Percentiles rank a stretch among this genome's conserved stretches.
phyloP scores from a whole-genome alignment of 257 asterid genomes.

The Cordia subcordata region DNA sequence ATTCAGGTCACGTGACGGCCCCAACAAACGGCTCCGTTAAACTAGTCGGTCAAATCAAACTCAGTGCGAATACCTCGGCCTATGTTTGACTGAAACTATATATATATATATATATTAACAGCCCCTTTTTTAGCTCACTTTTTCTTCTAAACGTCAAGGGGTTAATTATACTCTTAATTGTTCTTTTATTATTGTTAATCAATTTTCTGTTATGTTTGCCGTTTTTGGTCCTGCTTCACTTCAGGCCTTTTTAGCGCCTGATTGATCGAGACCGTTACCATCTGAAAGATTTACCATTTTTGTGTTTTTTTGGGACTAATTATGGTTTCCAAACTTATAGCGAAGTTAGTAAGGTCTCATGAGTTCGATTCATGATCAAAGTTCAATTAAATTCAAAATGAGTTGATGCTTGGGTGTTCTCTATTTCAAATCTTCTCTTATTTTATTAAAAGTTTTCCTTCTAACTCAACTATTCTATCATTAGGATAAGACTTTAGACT shows the following conservation, averaged over 20 bases:
- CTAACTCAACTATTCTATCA: no score
- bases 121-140: not conserved
- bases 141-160: constrained; percentile 7
- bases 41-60: constrained; percentile 42
- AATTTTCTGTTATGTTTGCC: not conserved
- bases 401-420: no score
- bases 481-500: no score
- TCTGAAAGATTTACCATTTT: constrained; percentile 7
- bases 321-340: no score
- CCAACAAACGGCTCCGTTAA: constrained; percentile 47
- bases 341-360: no score
- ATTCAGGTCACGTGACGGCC: constrained; percentile 42
- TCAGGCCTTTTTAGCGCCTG: no score
- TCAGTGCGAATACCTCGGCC: constrained; percentile 11
- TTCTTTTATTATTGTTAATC: constrained; percentile 2
- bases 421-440: no score
- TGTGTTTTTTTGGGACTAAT: not conserved
- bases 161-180: constrained; percentile 13
- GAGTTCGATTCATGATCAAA: no score
- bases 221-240: constrained; percentile 15
- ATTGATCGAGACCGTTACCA: constrained; percentile 18
- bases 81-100: constrained; percentile 20
- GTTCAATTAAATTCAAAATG: no score
- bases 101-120: not conserved
- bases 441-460: no score